Conservation (phyloP, 345 rosid genomes). For the Citrus australasica region DNA sequence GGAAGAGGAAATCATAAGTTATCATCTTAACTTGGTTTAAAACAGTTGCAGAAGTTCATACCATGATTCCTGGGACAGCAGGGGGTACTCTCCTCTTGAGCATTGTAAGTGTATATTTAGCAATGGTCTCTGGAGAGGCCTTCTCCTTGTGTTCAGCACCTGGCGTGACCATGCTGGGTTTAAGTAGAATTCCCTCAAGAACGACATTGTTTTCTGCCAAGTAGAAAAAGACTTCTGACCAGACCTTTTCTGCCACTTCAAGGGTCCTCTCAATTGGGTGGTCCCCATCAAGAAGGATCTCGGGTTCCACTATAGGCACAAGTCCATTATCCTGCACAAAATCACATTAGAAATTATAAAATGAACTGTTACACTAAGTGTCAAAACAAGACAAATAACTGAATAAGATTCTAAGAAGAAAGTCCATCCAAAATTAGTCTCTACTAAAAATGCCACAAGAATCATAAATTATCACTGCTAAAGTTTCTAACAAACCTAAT, state of each 20-base stretch:
- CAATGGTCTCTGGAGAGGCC: slow-evolving; percentile 90
- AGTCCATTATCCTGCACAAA: slow-evolving; percentile 82
- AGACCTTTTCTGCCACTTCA: slow-evolving; percentile 96
- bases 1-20: background rate
- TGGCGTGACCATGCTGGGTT: slow-evolving; percentile 99
- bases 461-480: background rate
- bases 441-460: background rate
- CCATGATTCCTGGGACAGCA: slow-evolving; percentile 97
- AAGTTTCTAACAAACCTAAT: background rate
- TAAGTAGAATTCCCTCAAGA: slow-evolving; percentile 89
- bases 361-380: no score
- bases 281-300: slow-evolving; percentile 97
- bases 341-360: background rate
- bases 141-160: slow-evolving; percentile 92
- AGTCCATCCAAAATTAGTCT: background rate
- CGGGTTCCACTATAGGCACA: slow-evolving; percentile 97
- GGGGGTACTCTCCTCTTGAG: slow-evolving; percentile 94
- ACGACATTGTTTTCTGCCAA: slow-evolving; percentile 87
- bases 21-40: background rate
- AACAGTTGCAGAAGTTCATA: slow-evolving; percentile 24
- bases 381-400: background rate
- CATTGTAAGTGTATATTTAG: slow-evolving; percentile 89
- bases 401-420: background rate
- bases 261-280: slow-evolving; percentile 92
- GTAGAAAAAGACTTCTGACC: slow-evolving; percentile 96